Evolutionary conservation across 2,329 filamentous ascomycete species (phyloP).

Genomic region (Phialophora tarda): DNA sequence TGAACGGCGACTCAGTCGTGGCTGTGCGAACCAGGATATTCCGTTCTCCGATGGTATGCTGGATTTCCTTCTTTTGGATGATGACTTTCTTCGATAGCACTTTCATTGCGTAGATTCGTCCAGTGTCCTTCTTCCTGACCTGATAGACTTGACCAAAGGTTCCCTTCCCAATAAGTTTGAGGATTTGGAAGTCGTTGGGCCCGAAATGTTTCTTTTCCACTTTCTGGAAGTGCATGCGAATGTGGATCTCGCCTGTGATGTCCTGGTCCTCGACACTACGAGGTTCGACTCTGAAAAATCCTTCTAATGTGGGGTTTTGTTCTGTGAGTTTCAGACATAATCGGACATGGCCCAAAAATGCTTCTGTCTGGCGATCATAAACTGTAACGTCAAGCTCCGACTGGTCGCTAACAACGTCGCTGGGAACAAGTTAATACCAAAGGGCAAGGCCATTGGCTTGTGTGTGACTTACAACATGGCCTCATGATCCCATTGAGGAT

Average conservation of each 20-base stretch:
- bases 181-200: slow-evolving; percentile 91
- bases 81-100: slow-evolving; percentile 99
- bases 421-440: slow-evolving; percentile 50
- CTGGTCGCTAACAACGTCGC: slow-evolving; percentile 90
- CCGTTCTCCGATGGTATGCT: slow-evolving; percentile 93
- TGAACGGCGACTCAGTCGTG: slow-evolving; percentile 94
- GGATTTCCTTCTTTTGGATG: slow-evolving; percentile 99
- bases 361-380: slow-evolving; percentile 87
- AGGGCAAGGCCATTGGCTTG: slow-evolving; percentile 1
- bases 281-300: slow-evolving; percentile 83
- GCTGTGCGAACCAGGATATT: slow-evolving; percentile 97
- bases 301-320: slow-evolving; percentile 73
- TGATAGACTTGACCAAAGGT: slow-evolving; percentile 99
- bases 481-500: slow-evolving; percentile 94
- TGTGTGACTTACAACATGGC: slow-evolving; percentile 79
- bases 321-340: slow-evolving; percentile 74
- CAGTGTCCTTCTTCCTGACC: slow-evolving; percentile 94
- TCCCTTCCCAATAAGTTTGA: slow-evolving; percentile 96
- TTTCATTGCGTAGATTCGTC: slow-evolving; percentile 98
- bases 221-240: slow-evolving; percentile 84
- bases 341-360: slow-evolving; percentile 88
- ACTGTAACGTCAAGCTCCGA: slow-evolving; percentile 91
- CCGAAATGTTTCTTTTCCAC: slow-evolving; percentile 90
- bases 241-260: slow-evolving; percentile 83
- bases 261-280: slow-evolving; percentile 79